Conservation (phyloP, 129 eudicot genomes). For the Deinandra increscens region DNA sequence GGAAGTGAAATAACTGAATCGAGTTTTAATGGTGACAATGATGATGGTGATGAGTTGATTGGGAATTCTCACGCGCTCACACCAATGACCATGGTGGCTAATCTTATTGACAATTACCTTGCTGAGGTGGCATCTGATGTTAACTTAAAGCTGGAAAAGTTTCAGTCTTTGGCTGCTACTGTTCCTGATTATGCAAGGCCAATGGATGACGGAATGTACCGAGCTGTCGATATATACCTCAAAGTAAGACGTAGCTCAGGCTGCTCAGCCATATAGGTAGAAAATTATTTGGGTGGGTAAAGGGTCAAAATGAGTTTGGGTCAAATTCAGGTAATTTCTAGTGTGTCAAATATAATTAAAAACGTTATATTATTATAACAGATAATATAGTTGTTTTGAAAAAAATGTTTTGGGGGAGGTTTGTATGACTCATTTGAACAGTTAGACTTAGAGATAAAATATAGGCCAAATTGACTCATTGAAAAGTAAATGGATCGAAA, state of each 20-base stretch:
- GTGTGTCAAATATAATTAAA: not conserved
- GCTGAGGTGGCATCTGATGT: conserved; percentile 84
- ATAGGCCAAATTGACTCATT: not conserved
- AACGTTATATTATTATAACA: not conserved
- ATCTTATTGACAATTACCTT: conserved; percentile 63
- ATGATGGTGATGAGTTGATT: conserved; percentile 33
- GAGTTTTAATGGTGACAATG: conserved; percentile 42
- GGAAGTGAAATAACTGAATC: conserved; percentile 37
- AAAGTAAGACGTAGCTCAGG: conserved; percentile 45
- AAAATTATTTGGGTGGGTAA: not conserved
- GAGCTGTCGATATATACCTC: conserved; percentile 69
- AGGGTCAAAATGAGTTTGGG: not conserved
- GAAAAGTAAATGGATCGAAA: not conserved
- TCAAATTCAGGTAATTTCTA: not conserved
- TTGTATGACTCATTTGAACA: not conserved
- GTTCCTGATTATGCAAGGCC: conserved; percentile 65
- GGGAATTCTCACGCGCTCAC: conserved; percentile 43
- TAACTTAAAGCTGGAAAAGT: conserved; percentile 57
- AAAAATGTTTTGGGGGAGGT: not conserved
- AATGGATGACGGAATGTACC: conserved; percentile 63
- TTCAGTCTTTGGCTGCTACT: conserved; percentile 57
- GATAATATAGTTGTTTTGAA: not conserved
- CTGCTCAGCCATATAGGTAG: not conserved
- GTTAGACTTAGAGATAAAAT: not conserved
- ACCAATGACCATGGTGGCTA: conserved; percentile 64